Conservation (phyloP, 352 stramenopile species). For the Aphanomyces astaci region DNA sequence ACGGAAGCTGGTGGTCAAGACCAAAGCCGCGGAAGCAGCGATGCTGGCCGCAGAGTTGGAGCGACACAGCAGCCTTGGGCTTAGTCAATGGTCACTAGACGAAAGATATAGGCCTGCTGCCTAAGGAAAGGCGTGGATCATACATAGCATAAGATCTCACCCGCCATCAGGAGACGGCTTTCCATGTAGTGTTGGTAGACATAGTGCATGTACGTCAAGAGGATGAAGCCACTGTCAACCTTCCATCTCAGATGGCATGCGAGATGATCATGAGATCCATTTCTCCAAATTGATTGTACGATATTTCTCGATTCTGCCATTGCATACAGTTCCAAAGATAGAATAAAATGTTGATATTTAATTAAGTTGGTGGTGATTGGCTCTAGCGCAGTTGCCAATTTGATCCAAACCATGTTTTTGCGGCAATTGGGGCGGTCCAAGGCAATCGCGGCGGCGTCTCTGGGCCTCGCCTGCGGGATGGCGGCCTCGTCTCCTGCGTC, state of each 20-base stretch:
- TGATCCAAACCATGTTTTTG: background rate
- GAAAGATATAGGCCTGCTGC: background rate
- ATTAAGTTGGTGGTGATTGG: background rate
- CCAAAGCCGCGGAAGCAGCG: background rate
- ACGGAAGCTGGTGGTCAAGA: slow-evolving; percentile 16
- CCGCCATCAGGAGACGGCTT: background rate
- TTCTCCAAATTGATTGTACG: too few relatives aligned
- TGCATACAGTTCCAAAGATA: background rate
- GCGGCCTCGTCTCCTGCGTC: background rate
- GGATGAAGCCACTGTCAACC: background rate
- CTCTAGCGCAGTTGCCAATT: background rate
- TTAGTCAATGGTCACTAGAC: background rate
- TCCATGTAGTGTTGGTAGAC: background rate
- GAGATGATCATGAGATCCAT: too few relatives aligned
- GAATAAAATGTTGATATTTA: background rate
- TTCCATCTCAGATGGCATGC: too few relatives aligned
- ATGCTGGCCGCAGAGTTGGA: background rate
- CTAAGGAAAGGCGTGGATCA: too few relatives aligned
- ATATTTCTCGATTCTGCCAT: too few relatives aligned
- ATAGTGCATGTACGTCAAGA: background rate
- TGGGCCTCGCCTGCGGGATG: background rate
- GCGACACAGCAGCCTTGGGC: background rate
- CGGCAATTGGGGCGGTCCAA: background rate
- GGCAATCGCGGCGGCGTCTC: background rate
- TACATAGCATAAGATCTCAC: too few relatives aligned